These are phyloP conservation scores for Capniomyces stellatus DNA, from an alignment of 371 early-diverging fungal genomes.

Conservation along the genomic window DNA sequence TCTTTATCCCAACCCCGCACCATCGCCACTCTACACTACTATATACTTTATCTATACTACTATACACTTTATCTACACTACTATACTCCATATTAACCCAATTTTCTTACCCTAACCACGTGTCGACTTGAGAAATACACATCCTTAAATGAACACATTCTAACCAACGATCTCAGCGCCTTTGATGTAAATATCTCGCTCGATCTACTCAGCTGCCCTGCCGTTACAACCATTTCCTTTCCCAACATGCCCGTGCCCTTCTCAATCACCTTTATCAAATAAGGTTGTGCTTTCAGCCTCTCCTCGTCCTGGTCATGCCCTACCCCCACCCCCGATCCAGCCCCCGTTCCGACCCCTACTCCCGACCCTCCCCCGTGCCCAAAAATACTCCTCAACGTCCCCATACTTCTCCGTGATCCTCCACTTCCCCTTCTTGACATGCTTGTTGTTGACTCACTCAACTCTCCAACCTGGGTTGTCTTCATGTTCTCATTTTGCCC, in stretches of 20 bases:
- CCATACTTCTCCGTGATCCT: too few species aligned
- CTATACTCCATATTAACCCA: too few species aligned
- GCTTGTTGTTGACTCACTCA: too few species aligned
- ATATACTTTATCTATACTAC: too few species aligned
- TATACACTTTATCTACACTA: too few species aligned
- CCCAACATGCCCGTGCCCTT: not conserved
- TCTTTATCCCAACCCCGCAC: too few species aligned
- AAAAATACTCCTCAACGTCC: too few species aligned
- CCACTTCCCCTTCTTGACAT: not conserved
- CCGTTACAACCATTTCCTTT: not conserved
- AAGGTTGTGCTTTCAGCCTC: not conserved
- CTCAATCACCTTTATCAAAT: not conserved
- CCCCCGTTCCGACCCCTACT: too few species aligned
- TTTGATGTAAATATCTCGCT: not conserved
- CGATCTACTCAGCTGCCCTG: not conserved
- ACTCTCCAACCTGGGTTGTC: not conserved
- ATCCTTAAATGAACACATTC: not conserved
- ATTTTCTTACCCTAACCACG: too few species aligned
- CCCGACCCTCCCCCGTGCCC: too few species aligned
- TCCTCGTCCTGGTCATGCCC: not conserved
- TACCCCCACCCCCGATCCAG: not conserved
- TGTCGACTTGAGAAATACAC: not conserved
- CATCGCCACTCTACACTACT: too few species aligned
- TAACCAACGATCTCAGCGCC: not conserved
- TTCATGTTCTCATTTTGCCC: too few species aligned